phyloP scores from a whole-genome alignment of 139 green algal genomes.

The Ettlia oleoabundans region DNA sequence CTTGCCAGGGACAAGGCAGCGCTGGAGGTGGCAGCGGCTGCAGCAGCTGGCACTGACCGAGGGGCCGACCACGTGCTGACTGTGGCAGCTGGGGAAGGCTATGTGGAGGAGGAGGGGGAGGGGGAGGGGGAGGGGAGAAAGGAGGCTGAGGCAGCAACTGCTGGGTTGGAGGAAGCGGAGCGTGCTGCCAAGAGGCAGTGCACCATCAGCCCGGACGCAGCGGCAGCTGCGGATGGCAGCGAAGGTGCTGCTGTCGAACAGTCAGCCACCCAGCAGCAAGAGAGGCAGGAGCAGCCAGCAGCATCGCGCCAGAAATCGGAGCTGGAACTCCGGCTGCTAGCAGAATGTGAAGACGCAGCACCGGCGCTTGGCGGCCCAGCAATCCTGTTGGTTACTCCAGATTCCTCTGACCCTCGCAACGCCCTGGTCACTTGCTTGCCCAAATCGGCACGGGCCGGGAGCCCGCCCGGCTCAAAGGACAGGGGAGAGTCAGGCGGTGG shows the following conservation, averaged over 20 bases:
- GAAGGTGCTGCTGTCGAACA: background rate
- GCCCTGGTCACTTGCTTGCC: slow-evolving; percentile 11
- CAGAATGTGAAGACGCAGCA: background rate
- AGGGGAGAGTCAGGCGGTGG: background rate
- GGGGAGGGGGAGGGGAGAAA: background rate
- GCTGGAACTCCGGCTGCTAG: background rate
- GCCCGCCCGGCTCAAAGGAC: background rate
- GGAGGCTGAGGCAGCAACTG: background rate
- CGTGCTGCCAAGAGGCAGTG: slow-evolving; percentile 13
- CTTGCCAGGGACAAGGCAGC: background rate
- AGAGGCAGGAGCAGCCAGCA: background rate
- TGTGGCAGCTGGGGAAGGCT: background rate
- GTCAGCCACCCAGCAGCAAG: background rate
- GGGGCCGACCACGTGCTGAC: background rate
- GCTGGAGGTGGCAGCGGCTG: background rate
- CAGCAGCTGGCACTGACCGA: background rate
- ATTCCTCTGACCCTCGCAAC: background rate
- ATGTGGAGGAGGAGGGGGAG: background rate
- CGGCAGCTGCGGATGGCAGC: background rate
- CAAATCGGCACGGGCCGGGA: background rate
- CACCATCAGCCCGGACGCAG: slow-evolving; percentile 13
- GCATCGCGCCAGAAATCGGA: no score
- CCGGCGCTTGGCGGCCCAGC: background rate
- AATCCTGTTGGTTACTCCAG: background rate
- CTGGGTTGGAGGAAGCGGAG: background rate